phyloP scores from a whole-genome alignment of 768 basidiomycete species.

The Lanmaoa rubissima region DNA sequence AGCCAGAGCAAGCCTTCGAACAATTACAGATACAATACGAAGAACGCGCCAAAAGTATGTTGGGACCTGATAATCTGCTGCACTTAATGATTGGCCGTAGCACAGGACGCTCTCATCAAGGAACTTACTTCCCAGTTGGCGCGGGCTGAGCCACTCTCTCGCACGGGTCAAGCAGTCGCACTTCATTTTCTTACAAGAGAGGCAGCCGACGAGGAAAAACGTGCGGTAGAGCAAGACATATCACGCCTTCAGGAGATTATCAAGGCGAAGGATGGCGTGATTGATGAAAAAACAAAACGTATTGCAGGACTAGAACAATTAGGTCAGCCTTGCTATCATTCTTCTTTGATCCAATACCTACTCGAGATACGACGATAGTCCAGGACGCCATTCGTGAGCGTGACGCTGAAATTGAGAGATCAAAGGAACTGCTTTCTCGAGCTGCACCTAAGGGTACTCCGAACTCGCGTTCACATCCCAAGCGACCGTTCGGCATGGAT shows the following conservation, averaged over 20 bases:
- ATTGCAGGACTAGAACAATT: conserved; percentile 47
- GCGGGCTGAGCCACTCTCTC: conserved; percentile 52
- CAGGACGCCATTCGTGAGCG: conserved; percentile 53
- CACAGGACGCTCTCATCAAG: conserved; percentile 46
- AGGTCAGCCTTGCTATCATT: conserved; percentile 38
- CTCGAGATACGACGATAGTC: conserved; percentile 36
- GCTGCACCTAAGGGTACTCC: conserved; percentile 40
- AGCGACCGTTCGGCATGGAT: conserved; percentile 39
- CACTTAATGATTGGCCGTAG: conserved; percentile 35
- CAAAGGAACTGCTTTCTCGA: conserved; percentile 43
- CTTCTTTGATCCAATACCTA: not conserved
- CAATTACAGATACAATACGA: conserved; percentile 52
- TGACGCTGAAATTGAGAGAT: conserved; percentile 60
- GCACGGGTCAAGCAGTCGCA: conserved; percentile 46
- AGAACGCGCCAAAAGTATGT: conserved; percentile 50
- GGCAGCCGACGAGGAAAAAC: conserved; percentile 68
- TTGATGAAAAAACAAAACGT: conserved; percentile 44
- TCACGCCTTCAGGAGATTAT: conserved; percentile 41
- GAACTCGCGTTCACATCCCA: conserved; percentile 33
- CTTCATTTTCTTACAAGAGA: conserved; percentile 73
- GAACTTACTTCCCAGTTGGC: conserved; percentile 54
- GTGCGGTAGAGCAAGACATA: conserved; percentile 47
- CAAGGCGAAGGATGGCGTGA: conserved; percentile 40
- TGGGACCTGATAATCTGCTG: not conserved
- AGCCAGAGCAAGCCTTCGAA: conserved; percentile 56